Conservation (phyloP, 352 stramenopile species). For the Phytophthora nicotianae region DNA sequence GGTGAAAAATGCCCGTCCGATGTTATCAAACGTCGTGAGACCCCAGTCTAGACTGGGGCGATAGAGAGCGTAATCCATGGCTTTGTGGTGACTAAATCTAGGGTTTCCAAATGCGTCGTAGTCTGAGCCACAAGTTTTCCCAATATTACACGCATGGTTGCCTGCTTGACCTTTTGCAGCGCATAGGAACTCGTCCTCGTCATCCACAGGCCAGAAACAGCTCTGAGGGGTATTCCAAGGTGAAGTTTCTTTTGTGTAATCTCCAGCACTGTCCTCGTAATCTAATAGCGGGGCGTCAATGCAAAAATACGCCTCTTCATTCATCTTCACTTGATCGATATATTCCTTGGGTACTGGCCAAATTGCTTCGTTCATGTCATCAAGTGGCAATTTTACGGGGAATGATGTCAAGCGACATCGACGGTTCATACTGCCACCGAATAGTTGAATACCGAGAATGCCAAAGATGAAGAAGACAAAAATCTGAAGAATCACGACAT, state of each 20-base stretch:
- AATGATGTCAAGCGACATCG: slow-evolving; percentile 81
- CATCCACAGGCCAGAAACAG: slow-evolving; percentile 94
- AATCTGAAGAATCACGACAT: slow-evolving; percentile 89
- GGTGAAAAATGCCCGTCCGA: slow-evolving; percentile 88
- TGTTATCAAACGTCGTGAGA: slow-evolving; percentile 94
- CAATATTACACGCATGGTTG: slow-evolving; percentile 52
- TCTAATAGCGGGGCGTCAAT: slow-evolving; percentile 44
- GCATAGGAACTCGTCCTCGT: slow-evolving; percentile 79
- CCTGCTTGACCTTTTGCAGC: slow-evolving; percentile 41
- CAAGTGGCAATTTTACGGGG: slow-evolving; percentile 59
- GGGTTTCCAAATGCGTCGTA: slow-evolving; percentile 74
- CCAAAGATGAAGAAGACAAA: slow-evolving; percentile 93
- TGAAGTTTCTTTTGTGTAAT: slow-evolving; percentile 71
- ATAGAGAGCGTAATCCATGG: slow-evolving; percentile 68
- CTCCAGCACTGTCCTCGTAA: slow-evolving; percentile 47
- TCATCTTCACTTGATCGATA: slow-evolving; percentile 42
- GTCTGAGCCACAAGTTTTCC: slow-evolving; percentile 64
- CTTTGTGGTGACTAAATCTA: slow-evolving; percentile 54
- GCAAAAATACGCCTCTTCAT: slow-evolving; percentile 48
- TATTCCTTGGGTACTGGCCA: slow-evolving; percentile 67
- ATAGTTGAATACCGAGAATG: slow-evolving; percentile 91
- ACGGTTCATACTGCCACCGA: slow-evolving; percentile 79
- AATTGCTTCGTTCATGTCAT: slow-evolving; percentile 34
- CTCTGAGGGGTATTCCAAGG: slow-evolving; percentile 67
- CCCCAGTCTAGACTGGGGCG: slow-evolving; percentile 79